Evolutionary conservation across 306 rosid species (phyloP).

Genomic region (Ochetophila trinervis): DNA sequence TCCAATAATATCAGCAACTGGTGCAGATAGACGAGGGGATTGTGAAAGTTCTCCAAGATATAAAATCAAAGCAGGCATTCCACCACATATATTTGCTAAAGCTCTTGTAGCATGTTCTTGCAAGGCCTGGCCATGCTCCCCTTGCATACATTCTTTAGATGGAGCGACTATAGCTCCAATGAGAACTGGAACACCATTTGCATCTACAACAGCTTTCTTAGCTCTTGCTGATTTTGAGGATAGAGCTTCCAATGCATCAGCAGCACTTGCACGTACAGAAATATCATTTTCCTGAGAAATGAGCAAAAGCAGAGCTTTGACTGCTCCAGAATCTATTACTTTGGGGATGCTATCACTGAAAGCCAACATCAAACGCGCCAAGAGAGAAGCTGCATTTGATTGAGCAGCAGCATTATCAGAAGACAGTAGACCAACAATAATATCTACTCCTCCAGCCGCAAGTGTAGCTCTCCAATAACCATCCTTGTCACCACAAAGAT

Average conservation of each 20-base stretch:
- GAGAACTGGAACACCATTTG: constrained; percentile 73
- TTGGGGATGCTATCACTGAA: constrained; percentile 90
- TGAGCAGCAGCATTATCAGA: constrained; percentile 84
- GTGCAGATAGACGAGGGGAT: constrained; percentile 68
- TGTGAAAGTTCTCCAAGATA: constrained; percentile 91
- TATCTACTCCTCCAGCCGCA: constrained; percentile 96
- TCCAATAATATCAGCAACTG: constrained; percentile 89
- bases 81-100: constrained; percentile 89
- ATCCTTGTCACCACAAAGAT: constrained; percentile 93
- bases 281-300: constrained; percentile 70
- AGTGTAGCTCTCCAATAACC: constrained; percentile 91
- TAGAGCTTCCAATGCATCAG: constrained; percentile 92
- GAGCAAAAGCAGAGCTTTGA: constrained; percentile 76
- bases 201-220: constrained; percentile 70
- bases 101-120: constrained; percentile 83
- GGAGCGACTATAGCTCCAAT: constrained; percentile 97
- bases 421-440: constrained; percentile 78
- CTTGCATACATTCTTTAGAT: constrained; percentile 91
- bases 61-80: constrained; percentile 76
- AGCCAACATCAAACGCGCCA: constrained; percentile 90
- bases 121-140: constrained; percentile 64
- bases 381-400: constrained; percentile 93
- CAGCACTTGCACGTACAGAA: constrained; percentile 97
- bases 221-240: constrained; percentile 73
- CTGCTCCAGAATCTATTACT: constrained; percentile 91